Conservation (phyloP, 352 stramenopile species). For the Phytophthora melonis region DNA sequence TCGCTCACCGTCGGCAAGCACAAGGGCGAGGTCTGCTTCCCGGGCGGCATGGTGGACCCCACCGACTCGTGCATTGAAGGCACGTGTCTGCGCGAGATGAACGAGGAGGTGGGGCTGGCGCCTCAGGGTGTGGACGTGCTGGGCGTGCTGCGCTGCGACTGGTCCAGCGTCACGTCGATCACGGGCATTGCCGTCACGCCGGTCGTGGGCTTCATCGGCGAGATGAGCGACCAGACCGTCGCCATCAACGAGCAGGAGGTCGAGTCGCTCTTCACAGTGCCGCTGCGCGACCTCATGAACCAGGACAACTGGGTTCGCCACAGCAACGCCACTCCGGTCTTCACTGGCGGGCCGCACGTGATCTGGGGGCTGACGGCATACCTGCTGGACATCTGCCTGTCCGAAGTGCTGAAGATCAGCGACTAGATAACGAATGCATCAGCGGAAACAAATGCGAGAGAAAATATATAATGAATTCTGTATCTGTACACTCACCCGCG, state of each 20-base stretch:
- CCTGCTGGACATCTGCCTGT: conserved; percentile 92
- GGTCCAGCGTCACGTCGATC: conserved; percentile 94
- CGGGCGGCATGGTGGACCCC: conserved; percentile 95
- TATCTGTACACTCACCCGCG: no score
- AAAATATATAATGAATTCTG: conserved; percentile 24
- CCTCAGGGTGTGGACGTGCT: conserved; percentile 91
- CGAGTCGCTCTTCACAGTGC: conserved; percentile 96
- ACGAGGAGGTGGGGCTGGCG: conserved; percentile 96
- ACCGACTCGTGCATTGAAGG: conserved; percentile 94
- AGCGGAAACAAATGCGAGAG: conserved; percentile 12
- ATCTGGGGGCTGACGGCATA: conserved; percentile 98
- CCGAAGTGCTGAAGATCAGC: conserved; percentile 68
- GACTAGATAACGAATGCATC: conserved; percentile 12
- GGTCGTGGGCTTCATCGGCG: conserved; percentile 96
- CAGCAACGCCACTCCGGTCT: conserved; percentile 91
- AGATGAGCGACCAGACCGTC: conserved; percentile 92
- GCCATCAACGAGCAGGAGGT: conserved; percentile 97
- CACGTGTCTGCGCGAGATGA: conserved; percentile 98
- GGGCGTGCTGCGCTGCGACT: conserved; percentile 96
- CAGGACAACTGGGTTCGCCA: conserved; percentile 83
- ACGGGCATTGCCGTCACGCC: conserved; percentile 98
- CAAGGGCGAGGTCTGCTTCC: conserved; percentile 97
- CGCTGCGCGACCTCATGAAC: conserved; percentile 90
- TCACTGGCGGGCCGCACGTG: conserved; percentile 94
- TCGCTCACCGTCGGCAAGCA: conserved; percentile 92